A percentile compares a stretch with the other conserved stretches of the same genome.
phyloP scores from a whole-genome alignment of 1,284 basidiomycete genomes.

The Sphagnurus paluster region DNA sequence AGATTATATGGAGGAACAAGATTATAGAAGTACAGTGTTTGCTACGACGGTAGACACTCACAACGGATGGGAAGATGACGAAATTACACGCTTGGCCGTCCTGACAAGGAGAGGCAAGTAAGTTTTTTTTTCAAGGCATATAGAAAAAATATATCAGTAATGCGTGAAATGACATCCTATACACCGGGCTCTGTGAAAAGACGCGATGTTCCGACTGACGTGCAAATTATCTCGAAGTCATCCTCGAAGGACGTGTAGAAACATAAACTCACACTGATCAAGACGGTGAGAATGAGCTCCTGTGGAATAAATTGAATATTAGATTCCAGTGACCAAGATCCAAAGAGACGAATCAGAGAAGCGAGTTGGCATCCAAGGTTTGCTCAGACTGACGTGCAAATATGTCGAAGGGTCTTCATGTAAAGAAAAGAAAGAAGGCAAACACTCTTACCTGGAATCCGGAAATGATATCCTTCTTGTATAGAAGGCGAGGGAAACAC shows the following conservation, averaged over 20 bases:
- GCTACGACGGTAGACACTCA: slow-evolving; percentile 9
- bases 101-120: slow-evolving; percentile 9
- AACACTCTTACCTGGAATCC: slow-evolving; percentile 2
- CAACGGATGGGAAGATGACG: slow-evolving; percentile 3
- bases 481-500: not conserved
- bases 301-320: too few relatives aligned
- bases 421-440: not conserved
- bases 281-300: too few relatives aligned
- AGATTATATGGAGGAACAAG: slow-evolving; percentile 2
- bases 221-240: slow-evolving; percentile 47
- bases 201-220: slow-evolving; percentile 48
- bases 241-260: slow-evolving; percentile 22
- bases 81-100: slow-evolving; percentile 7
- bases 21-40: slow-evolving; percentile 3
- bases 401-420: slow-evolving; percentile 37
- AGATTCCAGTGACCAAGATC: too few relatives aligned
- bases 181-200: slow-evolving; percentile 23
- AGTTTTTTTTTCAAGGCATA: not conserved
- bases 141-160: slow-evolving; percentile 28
- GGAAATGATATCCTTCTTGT: not conserved
- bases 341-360: too few relatives aligned
- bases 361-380: slow-evolving; percentile 29
- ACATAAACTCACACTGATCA: slow-evolving; percentile 9
- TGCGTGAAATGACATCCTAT: slow-evolving; percentile 41
- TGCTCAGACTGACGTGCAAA: slow-evolving; percentile 59